Percentiles rank a stretch among this genome's conserved stretches.
These are phyloP conservation scores for Suhomyces anneliseae DNA, from an alignment of 1,139 yeast species.

Conservation along the genomic window DNA sequence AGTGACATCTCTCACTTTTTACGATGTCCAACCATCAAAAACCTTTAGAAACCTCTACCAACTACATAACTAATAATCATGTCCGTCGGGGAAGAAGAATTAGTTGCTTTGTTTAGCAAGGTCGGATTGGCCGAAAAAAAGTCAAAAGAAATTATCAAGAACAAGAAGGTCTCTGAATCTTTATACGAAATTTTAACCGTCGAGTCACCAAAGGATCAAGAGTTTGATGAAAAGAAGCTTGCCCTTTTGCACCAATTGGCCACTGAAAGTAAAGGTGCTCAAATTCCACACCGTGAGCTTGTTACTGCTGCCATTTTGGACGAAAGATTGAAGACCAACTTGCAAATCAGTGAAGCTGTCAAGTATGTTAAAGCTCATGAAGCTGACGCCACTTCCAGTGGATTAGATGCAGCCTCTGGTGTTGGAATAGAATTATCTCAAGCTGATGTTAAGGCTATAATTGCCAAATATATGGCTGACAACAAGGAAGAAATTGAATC, in stretches of 20 bases:
- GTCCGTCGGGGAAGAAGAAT: conserved; percentile 27
- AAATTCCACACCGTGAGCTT: conserved; percentile 43
- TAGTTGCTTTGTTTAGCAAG: conserved; percentile 47
- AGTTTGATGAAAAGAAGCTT: conserved; percentile 49
- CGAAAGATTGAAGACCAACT: conserved; percentile 61
- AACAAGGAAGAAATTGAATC: conserved; percentile 59
- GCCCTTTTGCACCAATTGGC: conserved; percentile 79
- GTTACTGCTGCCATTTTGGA: conserved; percentile 62
- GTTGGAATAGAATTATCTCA: conserved; percentile 76
- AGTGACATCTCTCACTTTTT: background rate
- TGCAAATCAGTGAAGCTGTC: conserved; percentile 81
- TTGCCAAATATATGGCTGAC: conserved; percentile 57
- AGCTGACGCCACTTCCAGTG: conserved; percentile 39
- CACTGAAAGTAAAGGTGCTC: conserved; percentile 53
- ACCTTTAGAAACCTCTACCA: background rate
- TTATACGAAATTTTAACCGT: conserved; percentile 58
- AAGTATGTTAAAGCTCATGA: conserved; percentile 60
- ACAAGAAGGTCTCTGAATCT: conserved; percentile 77
- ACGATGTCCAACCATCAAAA: background rate
- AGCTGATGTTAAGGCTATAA: conserved; percentile 60
- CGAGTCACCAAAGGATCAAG: conserved; percentile 26
- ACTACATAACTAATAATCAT: background rate
- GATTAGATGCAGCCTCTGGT: conserved; percentile 66
- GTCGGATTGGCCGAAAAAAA: conserved; percentile 75
- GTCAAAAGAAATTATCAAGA: conserved; percentile 73